Evolutionary conservation across 164 flowering plant species (phyloP).

Genomic region (Echeveria elegans): DNA sequence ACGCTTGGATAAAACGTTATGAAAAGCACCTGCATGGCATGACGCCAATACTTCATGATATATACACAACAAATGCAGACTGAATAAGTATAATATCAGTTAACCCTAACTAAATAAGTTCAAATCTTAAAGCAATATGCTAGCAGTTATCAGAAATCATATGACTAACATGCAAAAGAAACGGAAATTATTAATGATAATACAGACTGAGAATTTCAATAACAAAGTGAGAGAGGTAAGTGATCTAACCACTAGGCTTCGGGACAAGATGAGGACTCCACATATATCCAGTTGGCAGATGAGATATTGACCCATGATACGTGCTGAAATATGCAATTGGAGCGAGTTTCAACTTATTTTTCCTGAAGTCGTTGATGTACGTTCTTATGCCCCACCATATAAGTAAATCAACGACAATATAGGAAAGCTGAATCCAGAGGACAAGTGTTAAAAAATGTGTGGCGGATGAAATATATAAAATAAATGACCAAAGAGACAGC

Average conservation of each 20-base stretch:
- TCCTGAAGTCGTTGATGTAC: constrained; percentile 83
- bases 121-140: no score
- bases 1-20: no score
- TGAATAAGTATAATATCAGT: no score
- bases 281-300: constrained; percentile 89
- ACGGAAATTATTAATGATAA: neutral
- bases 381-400: constrained; percentile 95
- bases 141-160: neutral
- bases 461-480: neutral
- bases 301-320: constrained; percentile 80
- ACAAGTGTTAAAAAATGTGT: constrained; percentile 4
- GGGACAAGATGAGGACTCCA: constrained; percentile 95
- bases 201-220: neutral
- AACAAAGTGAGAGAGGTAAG: neutral
- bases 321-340: constrained; percentile 91
- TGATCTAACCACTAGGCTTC: constrained; percentile 68
- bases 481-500: neutral
- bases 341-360: constrained; percentile 71
- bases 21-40: no score
- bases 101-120: no score
- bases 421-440: constrained; percentile 61
- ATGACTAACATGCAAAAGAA: neutral
- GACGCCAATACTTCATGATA: no score
- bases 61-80: no score
- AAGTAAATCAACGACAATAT: constrained; percentile 71